Conservation (phyloP, 129 eudicot genomes). For the Chrysanthemum seticuspe region DNA sequence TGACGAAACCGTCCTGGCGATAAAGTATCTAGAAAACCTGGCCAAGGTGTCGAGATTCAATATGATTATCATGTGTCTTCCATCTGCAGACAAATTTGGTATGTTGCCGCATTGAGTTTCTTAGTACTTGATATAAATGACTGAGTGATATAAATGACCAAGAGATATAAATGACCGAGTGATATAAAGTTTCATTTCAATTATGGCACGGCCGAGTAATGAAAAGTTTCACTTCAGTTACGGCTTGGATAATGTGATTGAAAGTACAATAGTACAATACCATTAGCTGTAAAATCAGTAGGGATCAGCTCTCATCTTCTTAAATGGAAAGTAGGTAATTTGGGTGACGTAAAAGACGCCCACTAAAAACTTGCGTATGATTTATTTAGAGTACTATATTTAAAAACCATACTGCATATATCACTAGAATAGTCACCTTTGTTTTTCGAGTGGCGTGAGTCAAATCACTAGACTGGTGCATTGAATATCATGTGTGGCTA, state of each 20-base stretch:
- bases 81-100: constrained; percentile 62
- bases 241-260: neutral
- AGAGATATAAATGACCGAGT: no score
- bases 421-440: neutral
- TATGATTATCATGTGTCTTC: constrained; percentile 85
- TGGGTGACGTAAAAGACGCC: no score
- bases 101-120: constrained; percentile 7
- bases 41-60: constrained; percentile 76
- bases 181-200: no score
- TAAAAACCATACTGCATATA: neutral
- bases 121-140: neutral
- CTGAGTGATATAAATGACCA: no score
- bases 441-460: neutral
- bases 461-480: neutral
- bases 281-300: neutral
- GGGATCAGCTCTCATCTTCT: neutral
- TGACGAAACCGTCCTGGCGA: constrained; percentile 67
- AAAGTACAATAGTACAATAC: neutral
- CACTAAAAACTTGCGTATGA: neutral
- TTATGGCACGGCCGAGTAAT: neutral
- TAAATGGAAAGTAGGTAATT: no score
- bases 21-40: constrained; percentile 63
- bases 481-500: neutral
- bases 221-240: neutral
- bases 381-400: neutral